Percentiles rank a stretch among this genome's conserved stretches.
These are phyloP conservation scores for Cajanus cajan DNA, from an alignment of 306 rosid genomes.

Conservation along the genomic window DNA sequence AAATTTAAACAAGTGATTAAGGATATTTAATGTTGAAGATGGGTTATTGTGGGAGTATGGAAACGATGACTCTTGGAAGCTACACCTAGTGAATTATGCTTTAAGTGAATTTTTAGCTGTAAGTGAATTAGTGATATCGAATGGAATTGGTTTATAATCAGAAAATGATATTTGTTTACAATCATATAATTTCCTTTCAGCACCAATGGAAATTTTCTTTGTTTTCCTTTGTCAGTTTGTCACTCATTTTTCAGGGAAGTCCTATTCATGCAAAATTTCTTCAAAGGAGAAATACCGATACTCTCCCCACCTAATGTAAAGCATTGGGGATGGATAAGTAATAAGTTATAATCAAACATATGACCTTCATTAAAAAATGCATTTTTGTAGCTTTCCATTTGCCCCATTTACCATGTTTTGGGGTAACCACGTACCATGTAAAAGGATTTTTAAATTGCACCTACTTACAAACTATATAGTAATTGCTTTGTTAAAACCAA, in stretches of 20 bases:
- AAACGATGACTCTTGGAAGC: no score
- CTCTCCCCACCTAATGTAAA: background rate
- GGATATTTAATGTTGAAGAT: no score
- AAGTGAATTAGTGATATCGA: no score
- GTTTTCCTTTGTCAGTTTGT: background rate
- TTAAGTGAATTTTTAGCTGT: no score
- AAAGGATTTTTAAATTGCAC: background rate
- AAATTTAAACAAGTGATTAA: no score
- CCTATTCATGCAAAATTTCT: background rate
- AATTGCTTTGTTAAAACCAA: conserved; percentile 4
- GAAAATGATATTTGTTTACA: background rate
- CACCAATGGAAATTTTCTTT: background rate
- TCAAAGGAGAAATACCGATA: background rate
- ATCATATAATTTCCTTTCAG: background rate
- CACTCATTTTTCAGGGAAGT: background rate
- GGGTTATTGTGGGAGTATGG: no score
- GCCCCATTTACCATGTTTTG: background rate
- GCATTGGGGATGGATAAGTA: background rate
- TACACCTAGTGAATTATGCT: no score
- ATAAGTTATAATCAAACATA: background rate
- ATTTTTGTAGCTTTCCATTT: background rate
- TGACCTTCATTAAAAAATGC: background rate
- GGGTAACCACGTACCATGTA: background rate
- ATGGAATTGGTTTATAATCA: no score
- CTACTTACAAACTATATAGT: background rate